These are phyloP conservation scores for Dothideomycetes sp. DNA, from an alignment of 2,329 filamentous ascomycete genomes.

Conservation along the genomic window DNA sequence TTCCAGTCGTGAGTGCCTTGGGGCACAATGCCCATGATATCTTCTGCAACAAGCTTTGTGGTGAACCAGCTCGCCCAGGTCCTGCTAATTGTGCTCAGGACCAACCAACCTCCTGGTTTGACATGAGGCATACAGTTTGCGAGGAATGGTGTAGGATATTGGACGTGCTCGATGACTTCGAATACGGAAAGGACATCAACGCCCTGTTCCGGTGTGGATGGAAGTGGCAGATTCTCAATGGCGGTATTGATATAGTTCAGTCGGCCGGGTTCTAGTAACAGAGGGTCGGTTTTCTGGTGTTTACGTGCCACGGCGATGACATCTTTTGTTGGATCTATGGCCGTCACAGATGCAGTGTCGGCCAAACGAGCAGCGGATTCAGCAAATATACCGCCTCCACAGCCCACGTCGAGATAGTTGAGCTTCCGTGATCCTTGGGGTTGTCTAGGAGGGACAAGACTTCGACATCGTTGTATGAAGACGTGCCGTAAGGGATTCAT, in stretches of 20 bases:
- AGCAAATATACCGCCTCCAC: constrained; percentile 92
- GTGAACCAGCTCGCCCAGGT: constrained; percentile 85
- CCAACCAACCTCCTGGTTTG: constrained; percentile 83
- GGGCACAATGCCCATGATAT: constrained; percentile 77
- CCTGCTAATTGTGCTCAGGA: constrained; percentile 84
- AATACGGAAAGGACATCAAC: constrained; percentile 83
- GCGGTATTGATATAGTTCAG: constrained; percentile 66
- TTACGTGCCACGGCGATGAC: constrained; percentile 66
- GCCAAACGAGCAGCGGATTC: constrained; percentile 69
- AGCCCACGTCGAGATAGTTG: constrained; percentile 82
- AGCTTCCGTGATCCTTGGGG: constrained; percentile 33
- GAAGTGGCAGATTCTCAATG: constrained; percentile 57
- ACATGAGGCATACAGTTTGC: constrained; percentile 64
- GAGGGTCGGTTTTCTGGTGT: constrained; percentile 67
- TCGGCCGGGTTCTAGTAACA: constrained; percentile 45
- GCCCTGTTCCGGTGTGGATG: constrained; percentile 26
- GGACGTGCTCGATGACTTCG: constrained; percentile 91
- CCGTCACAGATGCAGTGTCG: constrained; percentile 56
- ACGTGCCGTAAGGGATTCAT: constrained; percentile 97
- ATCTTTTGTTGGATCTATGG: constrained; percentile 66
- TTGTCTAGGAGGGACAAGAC: constrained; percentile 16
- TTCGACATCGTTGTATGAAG: constrained; percentile 69
- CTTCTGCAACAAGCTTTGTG: constrained; percentile 86
- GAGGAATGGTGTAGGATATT: constrained; percentile 65
- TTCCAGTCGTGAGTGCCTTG: constrained; percentile 91